A percentile compares a stretch with the other conserved stretches of the same genome.
phyloP scores from a whole-genome alignment of 2,329 filamentous ascomycete species.

The Periconia sp. region DNA sequence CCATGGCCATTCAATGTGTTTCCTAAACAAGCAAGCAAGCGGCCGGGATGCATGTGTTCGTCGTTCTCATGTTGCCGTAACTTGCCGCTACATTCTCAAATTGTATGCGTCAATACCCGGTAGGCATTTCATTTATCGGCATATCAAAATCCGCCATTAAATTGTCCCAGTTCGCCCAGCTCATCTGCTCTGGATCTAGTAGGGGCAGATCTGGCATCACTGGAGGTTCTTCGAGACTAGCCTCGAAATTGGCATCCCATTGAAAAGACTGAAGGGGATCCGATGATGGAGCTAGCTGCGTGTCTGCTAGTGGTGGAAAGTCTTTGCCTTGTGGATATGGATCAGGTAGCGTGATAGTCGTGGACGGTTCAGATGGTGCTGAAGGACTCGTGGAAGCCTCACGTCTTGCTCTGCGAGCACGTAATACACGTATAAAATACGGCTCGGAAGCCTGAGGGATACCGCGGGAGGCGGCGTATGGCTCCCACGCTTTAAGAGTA shows the following conservation, averaged over 20 bases:
- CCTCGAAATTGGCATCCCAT: slow-evolving; percentile 20
- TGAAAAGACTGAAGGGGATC: slow-evolving; percentile 13
- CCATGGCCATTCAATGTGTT: too few species aligned
- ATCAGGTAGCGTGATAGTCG: neutral
- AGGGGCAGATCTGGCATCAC: slow-evolving; percentile 10
- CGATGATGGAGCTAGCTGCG: neutral
- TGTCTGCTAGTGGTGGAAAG: neutral
- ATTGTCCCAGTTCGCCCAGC: slow-evolving; percentile 37
- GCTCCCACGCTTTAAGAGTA: slow-evolving; percentile 54
- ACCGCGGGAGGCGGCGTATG: slow-evolving; percentile 20
- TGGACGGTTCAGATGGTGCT: too few species aligned
- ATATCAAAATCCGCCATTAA: slow-evolving; percentile 31
- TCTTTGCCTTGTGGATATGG: neutral
- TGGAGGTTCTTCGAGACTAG: slow-evolving; percentile 11
- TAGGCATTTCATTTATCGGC: neutral
- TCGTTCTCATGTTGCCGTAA: too few species aligned
- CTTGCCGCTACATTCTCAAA: too few species aligned
- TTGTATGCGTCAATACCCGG: too few species aligned
- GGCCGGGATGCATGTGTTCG: too few species aligned
- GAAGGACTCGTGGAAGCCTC: neutral
- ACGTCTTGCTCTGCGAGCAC: slow-evolving; percentile 11
- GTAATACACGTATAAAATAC: slow-evolving; percentile 27
- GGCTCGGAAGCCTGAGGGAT: slow-evolving; percentile 21
- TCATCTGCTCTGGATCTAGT: slow-evolving; percentile 27
- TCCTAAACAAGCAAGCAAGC: too few species aligned